These are phyloP conservation scores for Acanthamoeba lenticulata DNA, from an alignment of 208 protist genomes.

Conservation along the genomic window DNA sequence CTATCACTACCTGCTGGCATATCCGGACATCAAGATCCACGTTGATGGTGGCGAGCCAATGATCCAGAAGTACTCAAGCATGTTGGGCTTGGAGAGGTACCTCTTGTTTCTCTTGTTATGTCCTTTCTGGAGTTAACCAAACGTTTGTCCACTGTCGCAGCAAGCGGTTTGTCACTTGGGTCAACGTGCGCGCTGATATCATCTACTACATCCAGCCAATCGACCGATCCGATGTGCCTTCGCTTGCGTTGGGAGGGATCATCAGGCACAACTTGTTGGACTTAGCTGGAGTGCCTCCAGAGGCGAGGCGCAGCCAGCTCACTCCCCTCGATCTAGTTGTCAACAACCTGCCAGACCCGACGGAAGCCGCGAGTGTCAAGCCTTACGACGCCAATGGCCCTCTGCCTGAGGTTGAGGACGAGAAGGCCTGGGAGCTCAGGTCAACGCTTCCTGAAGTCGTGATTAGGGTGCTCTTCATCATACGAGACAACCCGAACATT, in stretches of 20 bases:
- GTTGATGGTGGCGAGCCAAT: not conserved
- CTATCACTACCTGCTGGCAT: not conserved
- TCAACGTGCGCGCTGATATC: not conserved
- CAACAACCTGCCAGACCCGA: not conserved
- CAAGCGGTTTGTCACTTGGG: not conserved
- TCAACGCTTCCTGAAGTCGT: not conserved
- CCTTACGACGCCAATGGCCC: not conserved
- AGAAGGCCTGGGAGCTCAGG: not conserved
- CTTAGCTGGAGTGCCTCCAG: not conserved
- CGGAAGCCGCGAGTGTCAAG: not conserved
- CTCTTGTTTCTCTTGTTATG: not conserved
- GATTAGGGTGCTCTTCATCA: not conserved
- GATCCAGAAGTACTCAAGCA: not conserved
- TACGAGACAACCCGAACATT: not conserved
- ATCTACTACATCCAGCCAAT: not conserved
- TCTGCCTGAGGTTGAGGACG: not conserved
- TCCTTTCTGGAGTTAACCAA: no score
- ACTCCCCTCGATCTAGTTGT: not conserved
- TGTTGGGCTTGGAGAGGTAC: not conserved
- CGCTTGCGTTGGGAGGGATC: not conserved
- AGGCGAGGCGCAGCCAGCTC: not conserved
- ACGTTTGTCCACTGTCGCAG: not conserved
- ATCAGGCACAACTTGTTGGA: not conserved
- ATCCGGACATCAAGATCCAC: not conserved
- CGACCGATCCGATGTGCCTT: slow-evolving; percentile 4